Conservation (phyloP, 768 basidiomycete species). For the Coprinopsis marcescibilis region DNA sequence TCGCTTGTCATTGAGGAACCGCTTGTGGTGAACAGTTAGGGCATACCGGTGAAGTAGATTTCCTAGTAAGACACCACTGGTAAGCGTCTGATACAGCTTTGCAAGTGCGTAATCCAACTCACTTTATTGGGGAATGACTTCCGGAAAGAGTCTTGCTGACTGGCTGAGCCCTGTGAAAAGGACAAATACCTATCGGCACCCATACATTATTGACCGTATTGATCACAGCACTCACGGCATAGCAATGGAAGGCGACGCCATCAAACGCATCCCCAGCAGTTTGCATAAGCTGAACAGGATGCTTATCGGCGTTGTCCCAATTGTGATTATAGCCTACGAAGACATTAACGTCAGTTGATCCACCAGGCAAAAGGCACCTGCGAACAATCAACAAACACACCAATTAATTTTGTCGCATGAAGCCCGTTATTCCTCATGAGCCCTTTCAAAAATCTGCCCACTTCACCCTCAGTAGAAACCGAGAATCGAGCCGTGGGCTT, state of each 20-base stretch:
- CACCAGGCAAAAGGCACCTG: not conserved
- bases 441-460: conserved; percentile 46
- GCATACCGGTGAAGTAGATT: conserved; percentile 39
- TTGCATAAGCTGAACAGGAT: conserved; percentile 59
- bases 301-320: conserved; percentile 55
- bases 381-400: conserved; percentile 19
- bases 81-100: too few relatives aligned
- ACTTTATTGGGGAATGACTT: conserved; percentile 49
- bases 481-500: conserved; percentile 56
- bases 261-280: conserved; percentile 47
- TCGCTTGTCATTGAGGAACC: not conserved
- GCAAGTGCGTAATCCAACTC: not conserved
- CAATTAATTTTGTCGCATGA: conserved; percentile 50
- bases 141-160: conserved; percentile 49
- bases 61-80: too few relatives aligned
- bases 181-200: not conserved
- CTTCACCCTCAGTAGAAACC: conserved; percentile 44
- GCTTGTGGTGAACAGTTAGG: not conserved
- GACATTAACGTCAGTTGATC: conserved; percentile 6
- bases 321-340: conserved; percentile 60
- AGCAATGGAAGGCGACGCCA: conserved; percentile 70
- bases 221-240: conserved; percentile 26
- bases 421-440: conserved; percentile 59
- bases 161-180: conserved; percentile 33
- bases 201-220: not conserved